Conservation (phyloP, 140 eudicot species). For the Flaveria floridana region DNA sequence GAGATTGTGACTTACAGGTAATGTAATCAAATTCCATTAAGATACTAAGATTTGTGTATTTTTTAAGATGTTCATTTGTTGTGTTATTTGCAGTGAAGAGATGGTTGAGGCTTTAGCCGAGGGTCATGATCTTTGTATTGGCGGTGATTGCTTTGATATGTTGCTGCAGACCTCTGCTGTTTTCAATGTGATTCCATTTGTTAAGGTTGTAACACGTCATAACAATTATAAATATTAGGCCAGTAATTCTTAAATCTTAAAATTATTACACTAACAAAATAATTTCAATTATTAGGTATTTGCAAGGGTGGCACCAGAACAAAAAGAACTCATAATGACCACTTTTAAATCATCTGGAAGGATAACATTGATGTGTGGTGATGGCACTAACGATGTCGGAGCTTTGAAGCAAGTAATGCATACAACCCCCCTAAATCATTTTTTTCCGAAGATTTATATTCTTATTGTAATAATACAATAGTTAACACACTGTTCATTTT, state of each 20-base stretch:
- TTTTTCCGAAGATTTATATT: not conserved
- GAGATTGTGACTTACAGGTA: constrained; percentile 63
- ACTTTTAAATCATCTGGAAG: constrained; percentile 85
- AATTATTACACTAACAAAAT: constrained; percentile 16
- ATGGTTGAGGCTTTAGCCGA: constrained; percentile 78
- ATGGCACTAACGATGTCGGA: constrained; percentile 95
- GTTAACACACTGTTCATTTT: constrained; percentile 11
- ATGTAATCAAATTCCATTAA: constrained; percentile 8
- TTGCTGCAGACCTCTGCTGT: constrained; percentile 79
- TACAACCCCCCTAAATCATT: not conserved
- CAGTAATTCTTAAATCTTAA: not conserved
- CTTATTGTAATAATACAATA: not conserved
- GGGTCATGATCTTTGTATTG: constrained; percentile 75
- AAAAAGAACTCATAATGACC: constrained; percentile 89
- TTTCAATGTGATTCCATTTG: constrained; percentile 73
- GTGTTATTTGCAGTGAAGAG: constrained; percentile 46
- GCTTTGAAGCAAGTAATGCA: constrained; percentile 85
- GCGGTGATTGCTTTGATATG: constrained; percentile 94
- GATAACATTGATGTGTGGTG: constrained; percentile 92
- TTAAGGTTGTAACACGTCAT: constrained; percentile 51
- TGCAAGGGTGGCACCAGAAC: constrained; percentile 98
- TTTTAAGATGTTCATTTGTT: not conserved
- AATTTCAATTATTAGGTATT: constrained; percentile 53
- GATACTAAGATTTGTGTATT: not conserved
- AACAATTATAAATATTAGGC: not conserved